A percentile compares a stretch with the other conserved stretches of the same genome.
These are phyloP conservation scores for Cucurbita pepo DNA, from an alignment of 306 rosid species.

Conservation along the genomic window DNA sequence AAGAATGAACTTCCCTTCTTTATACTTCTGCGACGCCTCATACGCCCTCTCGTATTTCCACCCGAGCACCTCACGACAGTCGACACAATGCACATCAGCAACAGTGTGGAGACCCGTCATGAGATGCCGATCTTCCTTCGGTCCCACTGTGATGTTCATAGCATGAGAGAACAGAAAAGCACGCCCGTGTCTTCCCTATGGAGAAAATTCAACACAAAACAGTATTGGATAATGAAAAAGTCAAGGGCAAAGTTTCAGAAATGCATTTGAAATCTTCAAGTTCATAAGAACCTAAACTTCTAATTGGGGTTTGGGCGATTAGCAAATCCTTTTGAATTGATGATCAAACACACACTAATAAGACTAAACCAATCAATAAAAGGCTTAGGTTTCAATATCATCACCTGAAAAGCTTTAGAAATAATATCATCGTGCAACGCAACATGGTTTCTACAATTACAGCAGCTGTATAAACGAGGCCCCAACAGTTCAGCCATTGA, in stretches of 20 bases:
- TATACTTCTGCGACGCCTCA: constrained; percentile 86
- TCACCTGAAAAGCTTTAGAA: constrained; percentile 95
- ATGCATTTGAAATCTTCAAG: neutral
- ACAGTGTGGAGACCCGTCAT: constrained; percentile 94
- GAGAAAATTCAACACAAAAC: constrained; percentile 10
- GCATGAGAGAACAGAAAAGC: constrained; percentile 96
- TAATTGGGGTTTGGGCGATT: neutral
- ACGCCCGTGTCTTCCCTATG: constrained; percentile 82
- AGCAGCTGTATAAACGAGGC: constrained; percentile 87
- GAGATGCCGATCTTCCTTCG: constrained; percentile 85
- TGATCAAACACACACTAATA: neutral
- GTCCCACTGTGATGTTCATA: constrained; percentile 66
- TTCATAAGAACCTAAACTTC: neutral
- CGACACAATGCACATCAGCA: constrained; percentile 69
- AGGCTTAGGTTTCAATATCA: neutral
- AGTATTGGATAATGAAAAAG: constrained; percentile 9
- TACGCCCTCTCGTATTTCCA: constrained; percentile 93
- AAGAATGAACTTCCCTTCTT: constrained; percentile 91
- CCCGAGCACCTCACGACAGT: constrained; percentile 79
- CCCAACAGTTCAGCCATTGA: constrained; percentile 77
- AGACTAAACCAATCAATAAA: neutral
- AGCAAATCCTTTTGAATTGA: neutral
- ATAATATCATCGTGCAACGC: constrained; percentile 90
- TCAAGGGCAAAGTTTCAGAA: neutral
- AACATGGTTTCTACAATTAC: constrained; percentile 90